Conservation (phyloP, 306 rosid genomes). For the Rosa lucieae region DNA sequence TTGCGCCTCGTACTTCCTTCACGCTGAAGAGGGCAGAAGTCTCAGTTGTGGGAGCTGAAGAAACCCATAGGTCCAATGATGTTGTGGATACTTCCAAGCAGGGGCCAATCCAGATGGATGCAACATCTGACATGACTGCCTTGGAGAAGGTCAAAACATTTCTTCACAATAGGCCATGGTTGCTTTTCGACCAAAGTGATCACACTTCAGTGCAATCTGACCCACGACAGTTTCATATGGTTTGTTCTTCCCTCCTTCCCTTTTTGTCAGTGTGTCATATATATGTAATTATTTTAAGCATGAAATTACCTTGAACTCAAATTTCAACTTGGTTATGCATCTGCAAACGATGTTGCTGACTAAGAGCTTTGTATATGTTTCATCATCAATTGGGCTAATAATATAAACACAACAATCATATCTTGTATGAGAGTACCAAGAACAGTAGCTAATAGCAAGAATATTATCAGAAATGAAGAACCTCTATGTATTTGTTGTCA, state of each 20-base stretch:
- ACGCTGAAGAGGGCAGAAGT: conserved; percentile 41
- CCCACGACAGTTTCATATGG: conserved; percentile 43
- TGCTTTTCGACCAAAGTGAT: conserved; percentile 41
- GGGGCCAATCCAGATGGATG: conserved; percentile 26
- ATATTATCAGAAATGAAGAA: background rate
- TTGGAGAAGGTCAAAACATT: conserved; percentile 25
- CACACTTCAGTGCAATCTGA: conserved; percentile 38
- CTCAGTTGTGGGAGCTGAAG: conserved; percentile 28
- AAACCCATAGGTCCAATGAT: conserved; percentile 28
- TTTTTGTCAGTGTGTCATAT: background rate
- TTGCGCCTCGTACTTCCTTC: conserved; percentile 61
- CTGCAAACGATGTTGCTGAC: background rate
- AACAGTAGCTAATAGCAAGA: background rate
- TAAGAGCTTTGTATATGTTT: conserved; percentile 14
- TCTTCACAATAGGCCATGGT: conserved; percentile 55
- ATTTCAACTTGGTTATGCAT: conserved; percentile 6
- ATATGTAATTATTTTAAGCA: background rate
- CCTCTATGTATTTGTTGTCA: background rate
- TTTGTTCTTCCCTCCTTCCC: conserved; percentile 15
- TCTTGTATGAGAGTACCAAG: background rate
- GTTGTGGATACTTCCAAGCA: conserved; percentile 29
- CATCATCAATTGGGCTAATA: background rate
- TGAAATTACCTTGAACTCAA: background rate
- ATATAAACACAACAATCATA: background rate
- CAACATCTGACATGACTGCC: conserved; percentile 26